Conservation (phyloP, 495 filamentous ascomycete genomes). For the Aspergillus kassunensis region DNA sequence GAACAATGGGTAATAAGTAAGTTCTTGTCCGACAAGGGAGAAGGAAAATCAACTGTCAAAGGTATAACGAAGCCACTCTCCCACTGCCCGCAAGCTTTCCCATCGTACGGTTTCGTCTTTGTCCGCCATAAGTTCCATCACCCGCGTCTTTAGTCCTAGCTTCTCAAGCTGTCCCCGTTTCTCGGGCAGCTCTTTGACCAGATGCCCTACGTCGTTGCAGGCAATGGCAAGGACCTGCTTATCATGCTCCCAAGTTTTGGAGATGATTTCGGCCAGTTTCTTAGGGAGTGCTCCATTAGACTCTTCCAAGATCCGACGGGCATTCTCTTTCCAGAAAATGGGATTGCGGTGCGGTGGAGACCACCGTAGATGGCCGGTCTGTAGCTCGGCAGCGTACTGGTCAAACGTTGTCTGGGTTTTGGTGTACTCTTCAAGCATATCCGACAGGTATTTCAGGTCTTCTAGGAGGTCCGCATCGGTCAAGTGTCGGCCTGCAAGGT, state of each 20-base stretch:
- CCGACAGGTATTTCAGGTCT: conserved; percentile 70
- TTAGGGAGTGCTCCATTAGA: conserved; percentile 73
- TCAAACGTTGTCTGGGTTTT: conserved; percentile 97
- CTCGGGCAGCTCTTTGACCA: conserved; percentile 90
- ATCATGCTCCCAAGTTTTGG: conserved; percentile 82
- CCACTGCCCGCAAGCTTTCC: conserved; percentile 91
- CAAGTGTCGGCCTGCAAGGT: conserved; percentile 76
- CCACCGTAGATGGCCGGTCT: conserved; percentile 88
- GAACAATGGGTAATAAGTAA: conserved; percentile 12
- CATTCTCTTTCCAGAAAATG: conserved; percentile 92
- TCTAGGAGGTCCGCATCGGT: conserved; percentile 86
- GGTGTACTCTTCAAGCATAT: conserved; percentile 87
- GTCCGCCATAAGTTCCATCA: conserved; percentile 96
- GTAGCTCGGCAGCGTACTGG: conserved; percentile 86
- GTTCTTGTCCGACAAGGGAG: conserved; percentile 10
- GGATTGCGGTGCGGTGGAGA: conserved; percentile 88
- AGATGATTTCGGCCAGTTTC: conserved; percentile 83
- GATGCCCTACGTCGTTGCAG: conserved; percentile 85
- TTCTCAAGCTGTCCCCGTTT: conserved; percentile 78
- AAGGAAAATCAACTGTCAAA: conserved; percentile 50
- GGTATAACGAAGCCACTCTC: conserved; percentile 90
- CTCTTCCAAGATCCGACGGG: conserved; percentile 84
- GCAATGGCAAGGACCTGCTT: conserved; percentile 95
- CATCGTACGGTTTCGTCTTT: conserved; percentile 85
- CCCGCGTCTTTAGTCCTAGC: conserved; percentile 80